Conservation (phyloP, 2,329 filamentous ascomycete genomes). For the Colletotrichum sp. region DNA sequence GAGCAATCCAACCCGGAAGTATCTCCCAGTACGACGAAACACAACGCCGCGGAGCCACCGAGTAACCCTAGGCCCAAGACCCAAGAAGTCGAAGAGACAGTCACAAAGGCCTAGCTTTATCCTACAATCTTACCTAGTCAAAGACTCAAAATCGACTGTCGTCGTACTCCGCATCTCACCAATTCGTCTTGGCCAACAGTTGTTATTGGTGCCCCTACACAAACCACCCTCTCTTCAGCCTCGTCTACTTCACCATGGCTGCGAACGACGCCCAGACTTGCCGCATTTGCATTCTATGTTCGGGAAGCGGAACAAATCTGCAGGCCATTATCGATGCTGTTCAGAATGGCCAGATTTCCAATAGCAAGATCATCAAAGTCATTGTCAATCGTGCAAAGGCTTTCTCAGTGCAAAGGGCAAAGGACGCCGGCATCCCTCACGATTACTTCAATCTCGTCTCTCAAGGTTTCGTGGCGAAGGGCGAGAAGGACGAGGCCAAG, state of each 20-base stretch:
- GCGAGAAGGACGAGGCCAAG: constrained; percentile 63
- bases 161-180: background rate
- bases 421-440: constrained; percentile 68
- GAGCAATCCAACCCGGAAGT: background rate
- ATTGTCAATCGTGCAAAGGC: constrained; percentile 54
- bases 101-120: background rate
- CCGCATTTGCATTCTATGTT: constrained; percentile 72
- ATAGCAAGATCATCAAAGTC: constrained; percentile 49
- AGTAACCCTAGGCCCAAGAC: background rate
- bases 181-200: background rate
- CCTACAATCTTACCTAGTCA: background rate
- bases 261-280: constrained; percentile 26
- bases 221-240: background rate
- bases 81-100: background rate
- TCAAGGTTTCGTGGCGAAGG: constrained; percentile 65
- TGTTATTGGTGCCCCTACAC: background rate
- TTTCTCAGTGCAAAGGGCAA: constrained; percentile 37
- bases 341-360: constrained; percentile 40
- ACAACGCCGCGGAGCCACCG: background rate
- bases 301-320: constrained; percentile 78
- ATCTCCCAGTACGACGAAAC: background rate
- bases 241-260: background rate
- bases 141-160: background rate
- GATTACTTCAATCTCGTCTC: constrained; percentile 82
- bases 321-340: constrained; percentile 70